Percentiles rank a stretch among this genome's conserved stretches.
Evolutionary conservation across 2,329 filamentous ascomycete species (phyloP).

Genomic region (Penicillium sp.): DNA sequence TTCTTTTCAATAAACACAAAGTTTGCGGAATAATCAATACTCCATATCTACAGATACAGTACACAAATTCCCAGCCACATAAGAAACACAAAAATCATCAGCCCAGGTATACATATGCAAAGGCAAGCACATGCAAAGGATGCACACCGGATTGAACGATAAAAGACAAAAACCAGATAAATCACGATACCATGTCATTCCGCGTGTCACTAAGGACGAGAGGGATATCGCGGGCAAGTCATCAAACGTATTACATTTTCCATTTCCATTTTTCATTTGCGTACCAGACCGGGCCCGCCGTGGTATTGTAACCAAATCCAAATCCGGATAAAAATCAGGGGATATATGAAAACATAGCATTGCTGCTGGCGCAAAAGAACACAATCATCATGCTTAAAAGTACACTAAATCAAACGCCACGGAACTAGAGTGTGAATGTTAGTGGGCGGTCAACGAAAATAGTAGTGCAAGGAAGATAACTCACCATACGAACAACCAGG

Average conservation of each 20-base stretch:
- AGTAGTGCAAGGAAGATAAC: slow-evolving; percentile 35
- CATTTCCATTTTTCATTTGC: slow-evolving; percentile 15
- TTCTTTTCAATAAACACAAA: not conserved
- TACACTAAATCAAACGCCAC: slow-evolving; percentile 45
- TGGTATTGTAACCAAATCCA: slow-evolving; percentile 19
- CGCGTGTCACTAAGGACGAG: slow-evolving; percentile 8
- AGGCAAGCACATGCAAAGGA: slow-evolving; percentile 11
- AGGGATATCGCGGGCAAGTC: slow-evolving; percentile 13
- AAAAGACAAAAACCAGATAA: slow-evolving; percentile 1
- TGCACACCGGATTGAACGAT: not conserved
- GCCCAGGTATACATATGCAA: not conserved
- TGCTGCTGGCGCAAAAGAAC: slow-evolving; percentile 15
- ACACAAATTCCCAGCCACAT: not conserved
- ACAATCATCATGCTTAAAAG: slow-evolving; percentile 12
- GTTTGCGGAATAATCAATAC: not conserved
- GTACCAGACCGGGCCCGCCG: slow-evolving; percentile 34
- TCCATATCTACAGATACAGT: slow-evolving; percentile 12
- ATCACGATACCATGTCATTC: slow-evolving; percentile 15
- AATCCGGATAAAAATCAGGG: slow-evolving; percentile 18
- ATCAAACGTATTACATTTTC: slow-evolving; percentile 27
- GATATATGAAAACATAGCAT: slow-evolving; percentile 22
- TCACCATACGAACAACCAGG: slow-evolving; percentile 82
- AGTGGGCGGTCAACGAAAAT: slow-evolving; percentile 17
- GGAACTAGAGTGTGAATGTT: slow-evolving; percentile 47
- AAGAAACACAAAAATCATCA: not conserved